Base-by-base conservation (phyloP, 352 stramenopile genomes). In the Phytophthora pini region DNA sequence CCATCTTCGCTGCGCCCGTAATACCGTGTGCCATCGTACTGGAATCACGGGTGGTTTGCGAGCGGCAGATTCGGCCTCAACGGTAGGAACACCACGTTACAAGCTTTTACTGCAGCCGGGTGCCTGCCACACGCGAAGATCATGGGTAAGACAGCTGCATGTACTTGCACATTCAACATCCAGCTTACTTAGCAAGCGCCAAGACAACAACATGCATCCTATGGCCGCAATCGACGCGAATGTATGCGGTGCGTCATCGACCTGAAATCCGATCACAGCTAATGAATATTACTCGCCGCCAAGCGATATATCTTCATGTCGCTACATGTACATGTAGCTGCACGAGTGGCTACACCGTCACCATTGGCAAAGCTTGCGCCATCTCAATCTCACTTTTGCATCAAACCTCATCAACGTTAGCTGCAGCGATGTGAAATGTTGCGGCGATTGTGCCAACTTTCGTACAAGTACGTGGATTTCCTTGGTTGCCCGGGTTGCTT, bases 41-140 rank as follows among this genome's bases (percentile, higher is more conserved):
- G 31, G 31, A 36, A 36, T 13, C 31, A 9, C 31, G 11, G 31
- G 9, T 36, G 31, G 31, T 3, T 36, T 36, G 31, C 34, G n/a
- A 26, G 4, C 24, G 24, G 24, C 24, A 26, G 24, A 26, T 26
- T 39, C 9, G 12, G 32, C 32, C 12, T 39, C 32, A 39, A 39
- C 32, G 32, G 32, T n/a, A 52, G 38, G 2, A 38, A 6, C 43
- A 48, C 43, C 4, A 24, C 50, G 38, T 48, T 12, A 24, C 10
- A n/a, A 50, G 22, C 36, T 39, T 68, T 62, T 62, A 62, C 44
- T 39, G 49, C 13, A 55, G 58, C 58, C 48, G 39, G 44, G 32
- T 65, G 46, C 11, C 3, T 41, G 36, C 44, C 44, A 49, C 56
- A 43, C 24, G 4, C 17, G 32, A 11, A 34, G 15, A 29, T 22